Evolutionary conservation across 1,284 basidiomycete species (phyloP).

Genomic region (Schizopora paradoxa): DNA sequence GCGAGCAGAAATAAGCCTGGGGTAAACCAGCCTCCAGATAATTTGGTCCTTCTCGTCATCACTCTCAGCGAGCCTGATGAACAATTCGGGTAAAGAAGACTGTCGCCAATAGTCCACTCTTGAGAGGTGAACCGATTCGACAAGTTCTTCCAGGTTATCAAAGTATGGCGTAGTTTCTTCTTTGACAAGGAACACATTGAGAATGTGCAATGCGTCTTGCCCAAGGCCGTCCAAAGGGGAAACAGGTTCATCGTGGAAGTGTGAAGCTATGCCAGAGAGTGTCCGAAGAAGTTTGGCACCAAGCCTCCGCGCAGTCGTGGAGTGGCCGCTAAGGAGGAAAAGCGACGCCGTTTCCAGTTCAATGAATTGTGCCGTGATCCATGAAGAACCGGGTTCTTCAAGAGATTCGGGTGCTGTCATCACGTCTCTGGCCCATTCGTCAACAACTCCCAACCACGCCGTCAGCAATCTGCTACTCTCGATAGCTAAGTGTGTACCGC

Average conservation of each 20-base stretch:
- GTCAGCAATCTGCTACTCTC: conserved; percentile 61
- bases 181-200: conserved; percentile 47
- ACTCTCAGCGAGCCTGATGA: conserved; percentile 65
- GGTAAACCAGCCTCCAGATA: conserved; percentile 69
- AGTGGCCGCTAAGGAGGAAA: conserved; percentile 73
- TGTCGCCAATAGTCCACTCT: conserved; percentile 62
- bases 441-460: conserved; percentile 75
- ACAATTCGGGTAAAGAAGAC: conserved; percentile 44
- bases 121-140: conserved; percentile 52
- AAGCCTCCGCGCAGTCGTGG: conserved; percentile 41
- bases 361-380: conserved; percentile 39
- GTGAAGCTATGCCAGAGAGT: conserved; percentile 40
- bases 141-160: conserved; percentile 58
- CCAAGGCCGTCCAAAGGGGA: conserved; percentile 25
- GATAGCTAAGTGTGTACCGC: conserved; percentile 52
- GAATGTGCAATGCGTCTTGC: conserved; percentile 34
- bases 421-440: conserved; percentile 57
- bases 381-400: conserved; percentile 34
- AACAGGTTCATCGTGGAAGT: conserved; percentile 34
- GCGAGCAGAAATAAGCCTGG: conserved; percentile 52
- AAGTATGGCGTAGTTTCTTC: conserved; percentile 41
- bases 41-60: conserved; percentile 55
- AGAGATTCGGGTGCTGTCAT: conserved; percentile 38
- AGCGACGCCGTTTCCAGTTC: conserved; percentile 73
- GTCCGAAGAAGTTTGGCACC: conserved; percentile 60